Percentiles rank a stretch among this genome's conserved stretches.
These are phyloP conservation scores for Apophysomyces elegans DNA, from an alignment of 371 early-diverging fungal species.

Conservation along the genomic window DNA sequence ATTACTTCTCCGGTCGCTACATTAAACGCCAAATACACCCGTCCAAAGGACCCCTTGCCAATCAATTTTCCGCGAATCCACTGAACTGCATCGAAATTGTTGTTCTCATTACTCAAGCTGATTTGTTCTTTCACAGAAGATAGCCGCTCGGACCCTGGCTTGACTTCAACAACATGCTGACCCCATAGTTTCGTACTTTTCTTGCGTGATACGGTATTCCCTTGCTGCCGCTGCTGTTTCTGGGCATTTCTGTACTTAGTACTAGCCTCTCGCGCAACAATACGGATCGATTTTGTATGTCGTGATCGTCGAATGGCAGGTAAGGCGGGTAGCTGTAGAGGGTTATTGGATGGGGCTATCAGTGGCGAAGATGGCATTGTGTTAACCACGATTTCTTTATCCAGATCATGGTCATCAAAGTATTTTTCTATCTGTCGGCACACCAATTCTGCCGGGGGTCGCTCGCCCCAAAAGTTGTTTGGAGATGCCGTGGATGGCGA, in stretches of 20 bases:
- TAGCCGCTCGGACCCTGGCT: conserved; percentile 36
- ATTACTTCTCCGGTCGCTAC: conserved; percentile 84
- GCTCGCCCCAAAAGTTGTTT: conserved; percentile 63
- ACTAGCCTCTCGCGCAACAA: conserved; percentile 61
- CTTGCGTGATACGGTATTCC: conserved; percentile 37
- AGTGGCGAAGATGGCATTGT: conserved; percentile 16
- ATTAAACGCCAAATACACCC: conserved; percentile 93
- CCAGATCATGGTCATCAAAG: conserved; percentile 77
- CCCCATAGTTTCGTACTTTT: conserved; percentile 69
- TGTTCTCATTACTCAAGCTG: conserved; percentile 16
- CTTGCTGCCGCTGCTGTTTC: conserved; percentile 12
- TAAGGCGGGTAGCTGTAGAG: conserved; percentile 5
- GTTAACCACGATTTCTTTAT: conserved; percentile 66
- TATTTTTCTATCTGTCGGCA: conserved; percentile 71
- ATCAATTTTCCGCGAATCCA: conserved; percentile 92
- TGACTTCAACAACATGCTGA: conserved; percentile 51
- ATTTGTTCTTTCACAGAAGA: conserved; percentile 20
- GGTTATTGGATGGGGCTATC: neutral
- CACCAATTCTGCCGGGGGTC: conserved; percentile 78
- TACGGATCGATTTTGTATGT: conserved; percentile 54
- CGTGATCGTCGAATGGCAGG: conserved; percentile 10
- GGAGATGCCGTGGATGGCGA: neutral
- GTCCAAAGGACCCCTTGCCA: conserved; percentile 97
- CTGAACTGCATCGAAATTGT: conserved; percentile 20
- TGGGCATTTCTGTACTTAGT: conserved; percentile 32